Percentiles rank a stretch among this genome's conserved stretches.
phyloP scores from a whole-genome alignment of 768 basidiomycete genomes.

The Leucosporidium scottii region DNA sequence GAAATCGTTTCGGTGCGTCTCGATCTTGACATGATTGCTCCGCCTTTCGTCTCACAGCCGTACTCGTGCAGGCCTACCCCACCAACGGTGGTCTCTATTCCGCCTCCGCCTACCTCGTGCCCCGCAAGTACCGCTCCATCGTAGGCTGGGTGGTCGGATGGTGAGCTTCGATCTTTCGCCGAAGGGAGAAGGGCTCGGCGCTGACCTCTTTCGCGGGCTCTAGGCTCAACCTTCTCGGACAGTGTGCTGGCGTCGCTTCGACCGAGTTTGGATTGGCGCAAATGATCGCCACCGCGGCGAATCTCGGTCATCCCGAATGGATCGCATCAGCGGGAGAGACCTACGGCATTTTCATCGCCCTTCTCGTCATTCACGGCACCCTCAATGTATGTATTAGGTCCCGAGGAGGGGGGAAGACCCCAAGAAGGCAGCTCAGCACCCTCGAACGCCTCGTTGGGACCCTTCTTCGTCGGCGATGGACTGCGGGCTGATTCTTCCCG shows the following conservation, averaged over 20 bases:
- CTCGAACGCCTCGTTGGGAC: too few species aligned
- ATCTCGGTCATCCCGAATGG: constrained; percentile 56
- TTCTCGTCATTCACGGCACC: constrained; percentile 70
- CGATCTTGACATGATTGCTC: too few species aligned
- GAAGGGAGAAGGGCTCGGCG: too few species aligned
- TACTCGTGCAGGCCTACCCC: constrained; percentile 40
- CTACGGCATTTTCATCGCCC: constrained; percentile 67
- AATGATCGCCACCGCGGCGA: constrained; percentile 58
- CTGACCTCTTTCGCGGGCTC: too few species aligned
- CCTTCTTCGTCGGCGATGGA: too few species aligned
- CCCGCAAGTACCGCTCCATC: constrained; percentile 39
- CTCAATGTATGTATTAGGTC: too few species aligned
- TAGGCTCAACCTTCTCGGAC: constrained; percentile 64
- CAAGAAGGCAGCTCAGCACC: too few species aligned
- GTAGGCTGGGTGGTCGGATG: constrained; percentile 44
- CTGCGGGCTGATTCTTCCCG: neutral
- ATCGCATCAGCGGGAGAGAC: constrained; percentile 61
- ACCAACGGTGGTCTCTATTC: constrained; percentile 47
- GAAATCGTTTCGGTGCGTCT: constrained; percentile 42
- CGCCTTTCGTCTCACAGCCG: too few species aligned
- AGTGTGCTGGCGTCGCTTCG: constrained; percentile 75
- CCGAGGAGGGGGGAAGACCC: too few species aligned
- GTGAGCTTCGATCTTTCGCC: too few species aligned
- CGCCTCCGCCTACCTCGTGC: constrained; percentile 45
- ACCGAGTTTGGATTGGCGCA: constrained; percentile 62